Evolutionary conservation across 208 protist species (phyloP), one percentile per base, ranked within the genome.

Genomic region (Trypanosoma cruzi): DNA sequence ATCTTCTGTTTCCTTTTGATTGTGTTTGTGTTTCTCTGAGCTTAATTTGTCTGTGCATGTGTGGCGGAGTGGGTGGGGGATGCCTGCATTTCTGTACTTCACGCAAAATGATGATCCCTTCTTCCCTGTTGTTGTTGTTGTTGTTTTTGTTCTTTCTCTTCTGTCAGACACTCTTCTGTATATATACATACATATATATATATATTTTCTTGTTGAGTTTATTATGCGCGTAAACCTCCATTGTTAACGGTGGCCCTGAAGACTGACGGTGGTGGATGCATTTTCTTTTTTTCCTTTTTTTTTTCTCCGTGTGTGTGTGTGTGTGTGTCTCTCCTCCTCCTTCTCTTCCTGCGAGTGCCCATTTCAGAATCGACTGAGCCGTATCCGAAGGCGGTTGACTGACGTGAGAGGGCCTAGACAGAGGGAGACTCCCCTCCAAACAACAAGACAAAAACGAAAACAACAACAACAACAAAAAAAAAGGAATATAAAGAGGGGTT

Each of bases 211-310:
- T 44, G 5, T 44, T 44, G 37, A 16, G 5, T 44, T 44, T 44
- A 44, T 44, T 44, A 16, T 13, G 37, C 13, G 8, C 13, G 5
- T 44, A 5, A 44, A 16, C 8, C 37, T 44, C 13, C 37, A 16
- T 44, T 44, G 16, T 63, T 7, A 7, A 28, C n/a, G 7, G 6
- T 24, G 7, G 48, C 48, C 20, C n/a, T 53, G n/a, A 24, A 53
- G 48, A 18, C 11, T 53, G 48, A 18, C n/a, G 48, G n/a, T 13
- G 20, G 31, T 29, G 57, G 13, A 36, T 62, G 36, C 48, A 22
- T 67, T 37, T 55, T n/a, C 20, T 48, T 37, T 71, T 75, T 59
- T 70, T 55, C 0, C 0, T 76, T 4, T 59, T 71, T 69, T 26
- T 72, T 52, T 1, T 2, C 62, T 66, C 11, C 55, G 29, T 22